These are phyloP conservation scores for Kodamaea kakaduensis DNA, from an alignment of 805 yeast species.

Conservation along the genomic window DNA sequence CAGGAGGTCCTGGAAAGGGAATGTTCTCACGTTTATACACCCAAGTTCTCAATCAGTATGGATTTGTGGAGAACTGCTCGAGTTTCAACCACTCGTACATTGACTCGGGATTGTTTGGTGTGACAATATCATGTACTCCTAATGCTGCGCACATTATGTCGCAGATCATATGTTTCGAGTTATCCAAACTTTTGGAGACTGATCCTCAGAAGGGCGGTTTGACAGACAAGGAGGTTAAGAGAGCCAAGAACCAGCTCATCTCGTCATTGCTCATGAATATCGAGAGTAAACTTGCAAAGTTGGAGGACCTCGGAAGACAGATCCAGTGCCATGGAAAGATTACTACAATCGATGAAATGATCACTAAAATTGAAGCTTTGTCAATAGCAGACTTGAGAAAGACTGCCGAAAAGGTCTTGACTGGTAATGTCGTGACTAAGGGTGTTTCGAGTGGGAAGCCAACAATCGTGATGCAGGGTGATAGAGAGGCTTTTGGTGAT, in stretches of 20 bases:
- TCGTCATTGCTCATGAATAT: slow-evolving; percentile 87
- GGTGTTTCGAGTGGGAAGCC: slow-evolving; percentile 56
- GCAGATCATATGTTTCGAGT: slow-evolving; percentile 59
- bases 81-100: slow-evolving; percentile 87
- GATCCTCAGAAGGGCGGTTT: slow-evolving; percentile 50
- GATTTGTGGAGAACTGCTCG: slow-evolving; percentile 83
- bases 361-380: slow-evolving; percentile 64
- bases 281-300: slow-evolving; percentile 87
- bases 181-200: slow-evolving; percentile 31
- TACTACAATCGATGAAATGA: slow-evolving; percentile 77
- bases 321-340: slow-evolving; percentile 77
- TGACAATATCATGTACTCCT: slow-evolving; percentile 79
- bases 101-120: slow-evolving; percentile 89
- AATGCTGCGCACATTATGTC: slow-evolving; percentile 82
- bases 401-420: slow-evolving; percentile 72
- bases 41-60: slow-evolving; percentile 84
- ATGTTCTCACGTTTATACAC: slow-evolving; percentile 95
- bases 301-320: slow-evolving; percentile 95
- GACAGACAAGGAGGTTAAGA: slow-evolving; percentile 64
- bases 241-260: slow-evolving; percentile 91
- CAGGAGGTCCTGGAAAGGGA: slow-evolving; percentile 99
- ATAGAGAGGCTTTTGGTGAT: slow-evolving; percentile 82
- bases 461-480: slow-evolving; percentile 88
- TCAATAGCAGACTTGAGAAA: slow-evolving; percentile 63
- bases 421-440: slow-evolving; percentile 54